Conservation (phyloP, 495 filamentous ascomycete genomes). For the Pyrenopolyporus hunteri region DNA sequence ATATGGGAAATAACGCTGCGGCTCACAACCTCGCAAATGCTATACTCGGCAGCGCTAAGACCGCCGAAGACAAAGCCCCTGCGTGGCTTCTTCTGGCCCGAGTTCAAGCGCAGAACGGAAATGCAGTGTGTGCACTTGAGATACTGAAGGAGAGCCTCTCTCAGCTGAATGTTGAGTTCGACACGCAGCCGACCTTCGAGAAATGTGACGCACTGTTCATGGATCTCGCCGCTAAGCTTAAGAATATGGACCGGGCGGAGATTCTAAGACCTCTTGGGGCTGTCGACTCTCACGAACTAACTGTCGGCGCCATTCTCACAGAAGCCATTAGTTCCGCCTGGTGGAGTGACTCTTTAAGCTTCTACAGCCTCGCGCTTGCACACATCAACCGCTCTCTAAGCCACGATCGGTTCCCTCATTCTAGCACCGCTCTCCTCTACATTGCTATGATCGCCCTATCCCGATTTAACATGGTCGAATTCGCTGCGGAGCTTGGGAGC, state of each 20-base stretch:
- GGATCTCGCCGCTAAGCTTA: conserved; percentile 62
- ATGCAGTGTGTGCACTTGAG: conserved; percentile 70
- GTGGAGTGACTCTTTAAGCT: conserved; percentile 77
- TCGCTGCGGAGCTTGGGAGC: conserved; percentile 68
- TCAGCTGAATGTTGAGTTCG: conserved; percentile 69
- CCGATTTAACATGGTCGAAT: conserved; percentile 73
- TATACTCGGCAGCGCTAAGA: conserved; percentile 69
- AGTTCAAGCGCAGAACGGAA: conserved; percentile 73
- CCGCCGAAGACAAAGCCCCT: conserved; percentile 74
- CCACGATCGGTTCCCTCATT: conserved; percentile 72
- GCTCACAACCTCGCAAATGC: conserved; percentile 68
- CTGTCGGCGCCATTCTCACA: conserved; percentile 73
- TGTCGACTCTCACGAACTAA: conserved; percentile 62
- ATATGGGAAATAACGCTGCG: conserved; percentile 68
- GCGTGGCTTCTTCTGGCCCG: conserved; percentile 80
- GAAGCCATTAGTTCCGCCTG: conserved; percentile 82
- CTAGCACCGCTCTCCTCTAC: conserved; percentile 76
- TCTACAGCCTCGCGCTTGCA: conserved; percentile 75
- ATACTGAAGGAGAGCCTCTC: conserved; percentile 69
- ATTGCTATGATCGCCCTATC: conserved; percentile 73
- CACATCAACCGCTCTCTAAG: conserved; percentile 72
- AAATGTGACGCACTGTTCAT: conserved; percentile 77
- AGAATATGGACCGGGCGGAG: conserved; percentile 61
- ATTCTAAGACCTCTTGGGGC: conserved; percentile 58
- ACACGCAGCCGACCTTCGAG: conserved; percentile 69